Evolutionary conservation across 495 filamentous ascomycete genomes (phyloP), one percentile per base, ranked within the genome.

Genomic region (Talaromyces borbonicus): DNA sequence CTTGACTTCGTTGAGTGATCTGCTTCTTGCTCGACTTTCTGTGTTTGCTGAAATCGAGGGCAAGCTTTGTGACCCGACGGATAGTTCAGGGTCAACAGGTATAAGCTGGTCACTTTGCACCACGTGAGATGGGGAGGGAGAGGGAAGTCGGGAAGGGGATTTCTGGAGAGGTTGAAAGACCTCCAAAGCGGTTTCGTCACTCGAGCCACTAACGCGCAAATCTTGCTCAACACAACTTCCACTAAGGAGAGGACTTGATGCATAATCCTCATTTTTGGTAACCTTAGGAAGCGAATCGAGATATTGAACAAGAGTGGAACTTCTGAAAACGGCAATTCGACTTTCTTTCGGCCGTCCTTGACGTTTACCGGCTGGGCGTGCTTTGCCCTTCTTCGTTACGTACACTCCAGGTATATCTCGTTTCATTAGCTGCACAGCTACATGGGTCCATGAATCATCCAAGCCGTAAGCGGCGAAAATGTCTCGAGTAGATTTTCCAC

Each of bases 241-340:
- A n/a, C n/a, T n/a, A n/a, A n/a, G n/a, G n/a, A n/a, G 27, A 19
- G 14, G 29, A 37, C 23, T 7, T 9, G 18, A 16, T 11, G 20
- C 16, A 24, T 11, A 19, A 32, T 5, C 5, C 20, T 27, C 12
- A 30, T 41, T 26, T n/a, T 15, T 41, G 9, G 14, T 38, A 41
- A 32, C 35, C n/a, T 22, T 20, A 8, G 38, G 38, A 26, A 41
- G 20, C n/a, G 43, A 46, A 16, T 14, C 36, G 43, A 46, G 43
- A 29, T 33, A 46, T 3, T 46, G 30, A 8, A 46, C 29, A n/a
- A 46, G 43, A 15, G 29, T 24, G n/a, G 30, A 29, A 11, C 43
- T 46, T 54, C 72, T 78, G 56, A 79, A 71, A 2, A 77, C 64
- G 2, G 68, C 73, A 37, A 80, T 56, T 12, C 72, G 55, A 20